phyloP scores from a whole-genome alignment of 192 early-diverging fungal species.

The Podila clonocystis region DNA sequence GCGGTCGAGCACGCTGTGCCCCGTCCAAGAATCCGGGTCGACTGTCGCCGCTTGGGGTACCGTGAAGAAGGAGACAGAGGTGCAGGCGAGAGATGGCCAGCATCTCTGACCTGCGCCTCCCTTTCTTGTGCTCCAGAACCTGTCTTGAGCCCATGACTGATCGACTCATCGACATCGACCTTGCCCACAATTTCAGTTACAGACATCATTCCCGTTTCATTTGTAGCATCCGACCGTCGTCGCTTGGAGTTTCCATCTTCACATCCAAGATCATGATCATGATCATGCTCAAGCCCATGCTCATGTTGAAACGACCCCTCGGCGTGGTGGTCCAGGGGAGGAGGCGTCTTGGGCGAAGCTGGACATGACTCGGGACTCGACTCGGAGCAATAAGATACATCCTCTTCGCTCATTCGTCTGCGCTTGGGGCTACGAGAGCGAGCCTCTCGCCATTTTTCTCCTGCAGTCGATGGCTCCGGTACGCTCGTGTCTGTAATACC shows the following conservation, averaged over 20 bases:
- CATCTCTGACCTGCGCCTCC: constrained; percentile 16
- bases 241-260: neutral
- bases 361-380: constrained; percentile 38
- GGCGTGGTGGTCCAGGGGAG: constrained; percentile 6
- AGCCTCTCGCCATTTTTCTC: neutral
- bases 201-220: neutral
- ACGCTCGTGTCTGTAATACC: neutral
- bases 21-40: constrained; percentile 16
- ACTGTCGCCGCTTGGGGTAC: constrained; percentile 21
- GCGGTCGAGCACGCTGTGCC: neutral
- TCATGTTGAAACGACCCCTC: neutral
- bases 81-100: constrained; percentile 22
- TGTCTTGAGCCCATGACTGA: neutral
- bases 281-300: neutral
- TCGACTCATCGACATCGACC: neutral
- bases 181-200: neutral
- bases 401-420: constrained; percentile 19
- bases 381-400: constrained; percentile 14
- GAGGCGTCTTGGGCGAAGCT: constrained; percentile 34
- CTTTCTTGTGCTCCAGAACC: neutral
- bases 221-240: neutral
- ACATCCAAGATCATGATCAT: neutral
- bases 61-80: constrained; percentile 9
- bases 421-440: constrained; percentile 4
- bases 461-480: neutral